Evolutionary conservation across 208 protist genomes (phyloP).

Genomic region (Borovskyia barvae): DNA sequence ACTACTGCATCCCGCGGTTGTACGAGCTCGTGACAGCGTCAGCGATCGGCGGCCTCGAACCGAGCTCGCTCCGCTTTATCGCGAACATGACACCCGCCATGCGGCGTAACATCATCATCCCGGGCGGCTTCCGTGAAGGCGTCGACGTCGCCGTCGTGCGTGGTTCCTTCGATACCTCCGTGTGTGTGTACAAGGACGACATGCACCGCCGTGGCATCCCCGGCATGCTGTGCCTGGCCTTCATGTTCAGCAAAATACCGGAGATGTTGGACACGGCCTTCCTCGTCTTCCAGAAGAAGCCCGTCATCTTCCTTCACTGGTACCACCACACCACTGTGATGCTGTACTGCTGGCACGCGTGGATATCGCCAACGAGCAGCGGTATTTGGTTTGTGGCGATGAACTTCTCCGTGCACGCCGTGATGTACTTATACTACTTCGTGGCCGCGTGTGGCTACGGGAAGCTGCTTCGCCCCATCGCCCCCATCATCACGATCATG

Average conservation of each 20-base stretch:
- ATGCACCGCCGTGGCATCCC: constrained; percentile 40
- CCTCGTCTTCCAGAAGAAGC: constrained; percentile 73
- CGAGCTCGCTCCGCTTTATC: constrained; percentile 22
- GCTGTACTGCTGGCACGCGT: constrained; percentile 88
- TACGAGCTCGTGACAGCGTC: constrained; percentile 33
- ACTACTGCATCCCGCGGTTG: constrained; percentile 51
- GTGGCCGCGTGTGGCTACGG: constrained; percentile 38
- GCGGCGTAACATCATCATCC: constrained; percentile 30
- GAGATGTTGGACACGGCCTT: constrained; percentile 81
- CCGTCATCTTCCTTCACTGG: constrained; percentile 81
- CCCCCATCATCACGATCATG: constrained; percentile 69
- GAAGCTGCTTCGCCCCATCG: constrained; percentile 46
- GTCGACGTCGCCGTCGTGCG: constrained; percentile 21
- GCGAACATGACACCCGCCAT: constrained; percentile 20
- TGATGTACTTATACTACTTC: constrained; percentile 95
- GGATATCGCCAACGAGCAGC: constrained; percentile 18
- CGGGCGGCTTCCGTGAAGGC: constrained; percentile 24
- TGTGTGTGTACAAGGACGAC: constrained; percentile 41
- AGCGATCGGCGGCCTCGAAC: constrained; percentile 30
- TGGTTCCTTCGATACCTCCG: constrained; percentile 47
- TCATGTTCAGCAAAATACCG: constrained; percentile 70
- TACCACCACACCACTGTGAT: constrained; percentile 90
- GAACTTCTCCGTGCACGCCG: constrained; percentile 90
- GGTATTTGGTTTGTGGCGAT: constrained; percentile 82
- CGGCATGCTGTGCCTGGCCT: constrained; percentile 53